These are phyloP conservation scores for Dactylonectria estremocensis DNA, from an alignment of 2,329 filamentous ascomycete species.

Conservation along the genomic window DNA sequence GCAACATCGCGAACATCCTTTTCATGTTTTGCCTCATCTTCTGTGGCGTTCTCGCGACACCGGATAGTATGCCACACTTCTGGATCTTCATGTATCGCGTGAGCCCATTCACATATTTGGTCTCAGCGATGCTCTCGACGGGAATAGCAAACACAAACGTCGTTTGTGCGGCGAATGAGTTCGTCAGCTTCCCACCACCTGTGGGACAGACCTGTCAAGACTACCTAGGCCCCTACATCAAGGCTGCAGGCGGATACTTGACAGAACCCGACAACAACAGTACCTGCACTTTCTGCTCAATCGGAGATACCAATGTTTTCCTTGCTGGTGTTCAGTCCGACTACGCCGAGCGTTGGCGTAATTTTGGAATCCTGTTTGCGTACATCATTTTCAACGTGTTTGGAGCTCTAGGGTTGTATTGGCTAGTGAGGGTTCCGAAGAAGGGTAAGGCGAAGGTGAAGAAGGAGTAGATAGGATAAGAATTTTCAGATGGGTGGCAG, in stretches of 20 bases:
- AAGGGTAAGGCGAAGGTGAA: conserved; percentile 50
- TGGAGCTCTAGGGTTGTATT: conserved; percentile 70
- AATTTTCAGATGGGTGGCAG: neutral
- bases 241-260: conserved; percentile 67
- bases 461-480: conserved; percentile 12
- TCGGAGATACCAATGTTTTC: conserved; percentile 67
- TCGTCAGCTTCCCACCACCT: conserved; percentile 75
- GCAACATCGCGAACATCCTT: conserved; percentile 76
- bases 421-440: conserved; percentile 66
- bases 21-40: conserved; percentile 73
- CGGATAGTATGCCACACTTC: conserved; percentile 70
- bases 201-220: conserved; percentile 69
- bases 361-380: conserved; percentile 75
- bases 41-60: conserved; percentile 45
- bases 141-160: conserved; percentile 79
- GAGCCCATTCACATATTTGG: conserved; percentile 87
- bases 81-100: conserved; percentile 72
- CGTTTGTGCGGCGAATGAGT: conserved; percentile 78
- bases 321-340: conserved; percentile 63
- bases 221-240: conserved; percentile 71
- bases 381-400: conserved; percentile 73
- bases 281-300: conserved; percentile 70
- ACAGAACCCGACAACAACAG: conserved; percentile 61
- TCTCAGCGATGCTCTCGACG: conserved; percentile 79
- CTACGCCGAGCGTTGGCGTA: conserved; percentile 76